A percentile compares a stretch with the other conserved stretches of the same genome.
phyloP scores from a whole-genome alignment of 1,284 basidiomycete genomes.

The Cryptococcus sp. region DNA sequence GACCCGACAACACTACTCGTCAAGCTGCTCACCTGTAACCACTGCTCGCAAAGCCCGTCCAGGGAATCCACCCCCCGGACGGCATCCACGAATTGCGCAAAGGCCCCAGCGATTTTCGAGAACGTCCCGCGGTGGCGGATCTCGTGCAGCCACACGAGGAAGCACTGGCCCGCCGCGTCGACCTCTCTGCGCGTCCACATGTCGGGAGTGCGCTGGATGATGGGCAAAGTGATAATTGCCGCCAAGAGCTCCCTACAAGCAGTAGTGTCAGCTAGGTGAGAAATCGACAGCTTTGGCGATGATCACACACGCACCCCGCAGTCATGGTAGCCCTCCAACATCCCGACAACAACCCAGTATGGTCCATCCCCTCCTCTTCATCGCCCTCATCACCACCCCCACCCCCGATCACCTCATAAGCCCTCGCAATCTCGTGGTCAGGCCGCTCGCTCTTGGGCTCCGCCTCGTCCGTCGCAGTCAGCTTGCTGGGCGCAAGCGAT shows the following conservation, averaged over 20 bases:
- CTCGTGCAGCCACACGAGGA: conserved; percentile 47
- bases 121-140: conserved; percentile 50
- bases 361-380: conserved; percentile 29
- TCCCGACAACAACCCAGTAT: conserved; percentile 43
- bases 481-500: conserved; percentile 26
- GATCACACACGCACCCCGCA: conserved; percentile 35
- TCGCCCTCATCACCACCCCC: conserved; percentile 27
- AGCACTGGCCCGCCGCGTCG: conserved; percentile 31
- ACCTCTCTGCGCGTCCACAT: conserved; percentile 39
- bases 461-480: conserved; percentile 4
- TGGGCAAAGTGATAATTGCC: conserved; percentile 25
- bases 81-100: conserved; percentile 36
- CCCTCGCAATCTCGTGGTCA: conserved; percentile 48
- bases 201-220: conserved; percentile 5
- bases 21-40: conserved; percentile 46
- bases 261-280: neutral
- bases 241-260: conserved; percentile 38
- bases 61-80: conserved; percentile 20
- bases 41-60: conserved; percentile 24
- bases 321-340: conserved; percentile 49
- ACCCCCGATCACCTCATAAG: conserved; percentile 38
- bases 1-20: too few relatives aligned
- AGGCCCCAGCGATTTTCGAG: conserved; percentile 40
- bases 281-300: neutral
- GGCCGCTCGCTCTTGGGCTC: conserved; percentile 12